Base-by-base conservation (phyloP, 306 rosid species). In the Macrotyloma uniflorum region DNA sequence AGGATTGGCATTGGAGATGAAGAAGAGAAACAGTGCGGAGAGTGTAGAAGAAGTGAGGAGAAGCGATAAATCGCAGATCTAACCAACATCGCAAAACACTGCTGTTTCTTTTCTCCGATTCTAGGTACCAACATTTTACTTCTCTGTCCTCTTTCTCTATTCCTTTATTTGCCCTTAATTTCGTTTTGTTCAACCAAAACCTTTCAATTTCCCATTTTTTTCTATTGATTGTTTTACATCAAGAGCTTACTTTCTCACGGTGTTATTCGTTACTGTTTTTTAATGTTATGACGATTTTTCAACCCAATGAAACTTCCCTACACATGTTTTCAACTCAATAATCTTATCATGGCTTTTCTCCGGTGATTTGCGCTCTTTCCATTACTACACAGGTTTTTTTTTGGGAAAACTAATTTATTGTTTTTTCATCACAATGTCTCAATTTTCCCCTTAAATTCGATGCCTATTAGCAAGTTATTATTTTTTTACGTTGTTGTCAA, bases 1-100 rank as follows among this genome's bases (percentile, higher is more conserved):
- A 33, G 79, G 61, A 75, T 61, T 75, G 20, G n/a, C 32, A 70
- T 70, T 9, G 46, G 30, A 49, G 5, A 33, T 24, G 45, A 18
- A 9, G 45, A 67, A 72, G 5, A 15, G 23, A 8, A 72, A 28
- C 54, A 19, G 71, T 58, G 66, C 63, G 33, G 3, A 61, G 74
- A 67, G 23, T 38, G 47, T 5, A 24, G 71, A 36, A 20, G 45
- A 46, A 40, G 51, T 19, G 30, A 11, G 11, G 45, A 20, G 24
- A 35, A 40, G 75, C 74, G 75, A 77, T 38, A 77, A 53, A 77
- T 53, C 67, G 12, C 81, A 77, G 81, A 77, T 77, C 80, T 77
- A 65, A 28, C 64, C 4, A 61, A 59, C 12, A 26, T 5, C 32
- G 22, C 20, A 14, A 0, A 10, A 26, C 47, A 16, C 24, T 15